phyloP scores from a whole-genome alignment of 768 basidiomycete genomes.

The Serendipita vermifera region DNA sequence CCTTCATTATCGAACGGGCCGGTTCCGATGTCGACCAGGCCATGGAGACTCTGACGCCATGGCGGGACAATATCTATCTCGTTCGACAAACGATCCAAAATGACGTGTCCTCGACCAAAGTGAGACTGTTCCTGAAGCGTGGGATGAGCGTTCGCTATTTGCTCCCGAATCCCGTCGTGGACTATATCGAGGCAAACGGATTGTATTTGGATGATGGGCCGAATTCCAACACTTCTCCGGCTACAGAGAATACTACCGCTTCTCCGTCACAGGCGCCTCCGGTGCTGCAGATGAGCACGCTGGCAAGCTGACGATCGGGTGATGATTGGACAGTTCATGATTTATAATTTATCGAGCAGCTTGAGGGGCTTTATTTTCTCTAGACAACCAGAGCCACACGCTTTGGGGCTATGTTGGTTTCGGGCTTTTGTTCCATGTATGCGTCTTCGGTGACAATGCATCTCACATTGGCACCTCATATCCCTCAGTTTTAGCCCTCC shows the following conservation, averaged over 20 bases:
- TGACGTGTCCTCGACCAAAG: slow-evolving; percentile 93
- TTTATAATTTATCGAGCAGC: too few relatives aligned
- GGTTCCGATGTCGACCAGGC: slow-evolving; percentile 85
- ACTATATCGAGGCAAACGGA: slow-evolving; percentile 82
- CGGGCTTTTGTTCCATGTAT: too few relatives aligned
- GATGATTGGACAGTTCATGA: too few relatives aligned
- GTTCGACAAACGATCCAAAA: slow-evolving; percentile 93
- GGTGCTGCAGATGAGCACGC: too few relatives aligned
- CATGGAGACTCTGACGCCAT: slow-evolving; percentile 56
- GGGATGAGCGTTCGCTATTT: slow-evolving; percentile 82
- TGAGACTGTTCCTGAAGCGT: slow-evolving; percentile 61
- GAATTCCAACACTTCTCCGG: background rate
- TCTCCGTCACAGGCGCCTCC: background rate
- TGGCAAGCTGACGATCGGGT: too few relatives aligned
- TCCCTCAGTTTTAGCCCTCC: too few relatives aligned
- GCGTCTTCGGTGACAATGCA: too few relatives aligned
- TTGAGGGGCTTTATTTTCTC: too few relatives aligned
- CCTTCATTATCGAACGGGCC: slow-evolving; percentile 87
- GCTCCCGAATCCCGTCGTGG: slow-evolving; percentile 77
- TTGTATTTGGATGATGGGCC: slow-evolving; percentile 25
- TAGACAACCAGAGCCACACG: too few relatives aligned
- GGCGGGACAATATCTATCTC: slow-evolving; percentile 77
- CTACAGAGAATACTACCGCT: background rate
- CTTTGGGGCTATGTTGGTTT: too few relatives aligned
- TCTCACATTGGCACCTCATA: too few relatives aligned